Conservation (phyloP, 2,329 filamentous ascomycete genomes). For the Ustulina deusta region DNA sequence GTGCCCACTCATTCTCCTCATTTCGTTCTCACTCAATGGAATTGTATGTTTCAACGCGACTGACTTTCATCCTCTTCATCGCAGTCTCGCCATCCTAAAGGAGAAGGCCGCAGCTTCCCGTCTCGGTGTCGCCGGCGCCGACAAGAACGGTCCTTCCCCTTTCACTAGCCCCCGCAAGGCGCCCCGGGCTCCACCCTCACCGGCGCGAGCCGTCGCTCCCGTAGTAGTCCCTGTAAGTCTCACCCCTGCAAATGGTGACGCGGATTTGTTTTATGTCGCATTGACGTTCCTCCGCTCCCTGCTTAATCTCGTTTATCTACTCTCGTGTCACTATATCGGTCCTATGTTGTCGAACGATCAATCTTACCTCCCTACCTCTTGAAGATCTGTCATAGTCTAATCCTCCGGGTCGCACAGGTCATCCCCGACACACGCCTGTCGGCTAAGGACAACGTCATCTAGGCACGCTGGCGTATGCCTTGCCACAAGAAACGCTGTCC, state of each 20-base stretch:
- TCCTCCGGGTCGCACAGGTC: slow-evolving; percentile 31
- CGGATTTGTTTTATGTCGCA: background rate
- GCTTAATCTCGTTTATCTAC: background rate
- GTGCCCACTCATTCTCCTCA: background rate
- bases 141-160: slow-evolving; percentile 35
- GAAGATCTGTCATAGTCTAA: slow-evolving; percentile 23
- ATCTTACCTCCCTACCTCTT: background rate
- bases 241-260: background rate
- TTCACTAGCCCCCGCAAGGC: slow-evolving; percentile 46
- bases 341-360: background rate
- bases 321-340: background rate
- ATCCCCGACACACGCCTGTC: slow-evolving; percentile 42
- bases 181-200: slow-evolving; percentile 42
- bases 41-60: slow-evolving; percentile 13
- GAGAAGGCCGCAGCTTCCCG: slow-evolving; percentile 65
- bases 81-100: slow-evolving; percentile 62
- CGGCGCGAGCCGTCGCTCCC: slow-evolving; percentile 39
- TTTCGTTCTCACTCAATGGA: background rate
- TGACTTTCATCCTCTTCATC: slow-evolving; percentile 14
- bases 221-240: slow-evolving; percentile 40
- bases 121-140: slow-evolving; percentile 58
- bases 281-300: background rate
- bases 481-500: background rate
- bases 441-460: slow-evolving; percentile 43
- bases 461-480: slow-evolving; percentile 15